phyloP scores from a whole-genome alignment of 352 stramenopile genomes.

The Phytopythium montanum region DNA sequence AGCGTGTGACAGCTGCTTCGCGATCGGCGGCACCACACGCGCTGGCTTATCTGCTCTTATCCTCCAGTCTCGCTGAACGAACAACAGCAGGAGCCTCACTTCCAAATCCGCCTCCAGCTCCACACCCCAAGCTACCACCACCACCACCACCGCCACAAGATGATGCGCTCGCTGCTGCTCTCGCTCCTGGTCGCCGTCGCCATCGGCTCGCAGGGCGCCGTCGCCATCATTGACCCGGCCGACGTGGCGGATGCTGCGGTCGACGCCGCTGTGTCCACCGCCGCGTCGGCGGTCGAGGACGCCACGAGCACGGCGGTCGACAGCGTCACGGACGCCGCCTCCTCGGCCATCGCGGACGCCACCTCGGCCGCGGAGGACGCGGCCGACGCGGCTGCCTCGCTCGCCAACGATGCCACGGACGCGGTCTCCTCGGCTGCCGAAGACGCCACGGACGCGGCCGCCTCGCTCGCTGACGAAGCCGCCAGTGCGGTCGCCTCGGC shows the following conservation, averaged over 20 bases:
- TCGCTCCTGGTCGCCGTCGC: slow-evolving; percentile 21
- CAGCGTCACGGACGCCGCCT: slow-evolving; percentile 5
- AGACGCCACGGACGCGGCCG: slow-evolving; percentile 18
- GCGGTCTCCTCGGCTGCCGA: slow-evolving; percentile 18
- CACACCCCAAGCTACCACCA: too few species aligned
- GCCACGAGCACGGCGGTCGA: slow-evolving; percentile 14
- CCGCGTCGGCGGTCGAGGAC: slow-evolving; percentile 6
- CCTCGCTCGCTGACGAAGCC: not conserved
- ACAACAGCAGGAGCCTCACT: not conserved
- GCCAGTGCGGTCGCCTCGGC: not conserved
- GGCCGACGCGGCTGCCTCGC: slow-evolving; percentile 13
- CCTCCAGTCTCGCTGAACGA: not conserved
- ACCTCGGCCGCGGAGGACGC: slow-evolving; percentile 17
- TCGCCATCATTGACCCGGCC: slow-evolving; percentile 21
- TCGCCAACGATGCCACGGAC: slow-evolving; percentile 13
- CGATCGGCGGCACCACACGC: not conserved
- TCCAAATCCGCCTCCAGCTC: not conserved
- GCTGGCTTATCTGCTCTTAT: not conserved
- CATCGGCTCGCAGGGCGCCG: slow-evolving; percentile 8
- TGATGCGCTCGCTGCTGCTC: slow-evolving; percentile 23
- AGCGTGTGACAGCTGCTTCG: not conserved
- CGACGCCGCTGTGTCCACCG: slow-evolving; percentile 5
- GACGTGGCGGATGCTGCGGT: slow-evolving; percentile 13
- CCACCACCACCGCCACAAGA: too few species aligned
- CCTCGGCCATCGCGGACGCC: slow-evolving; percentile 18